These are phyloP conservation scores for Vicia faba DNA, from an alignment of 306 rosid genomes.

Conservation along the genomic window DNA sequence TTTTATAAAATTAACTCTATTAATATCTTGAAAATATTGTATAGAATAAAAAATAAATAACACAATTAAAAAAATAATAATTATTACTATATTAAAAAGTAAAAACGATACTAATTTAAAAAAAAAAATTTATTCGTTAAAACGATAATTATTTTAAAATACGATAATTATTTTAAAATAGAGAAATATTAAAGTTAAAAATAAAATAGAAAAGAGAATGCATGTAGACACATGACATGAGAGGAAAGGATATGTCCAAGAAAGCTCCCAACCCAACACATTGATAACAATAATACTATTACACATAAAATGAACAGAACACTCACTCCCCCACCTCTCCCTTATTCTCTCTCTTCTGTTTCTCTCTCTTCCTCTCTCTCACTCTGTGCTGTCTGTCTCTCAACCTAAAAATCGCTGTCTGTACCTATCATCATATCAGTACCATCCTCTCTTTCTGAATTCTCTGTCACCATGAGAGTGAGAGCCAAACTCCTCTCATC, in stretches of 20 bases:
- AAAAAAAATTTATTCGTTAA: too few relatives aligned
- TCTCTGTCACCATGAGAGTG: slow-evolving; percentile 91
- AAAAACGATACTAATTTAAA: too few relatives aligned
- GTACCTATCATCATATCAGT: slow-evolving; percentile 55
- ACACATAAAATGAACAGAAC: slow-evolving; percentile 2
- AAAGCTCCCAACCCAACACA: slow-evolving; percentile 43
- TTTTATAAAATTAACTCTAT: too few relatives aligned
- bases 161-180: too few relatives aligned
- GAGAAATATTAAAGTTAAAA: too few relatives aligned
- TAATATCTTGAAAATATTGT: too few relatives aligned
- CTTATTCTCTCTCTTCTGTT: background rate
- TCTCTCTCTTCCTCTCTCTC: background rate
- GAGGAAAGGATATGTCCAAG: slow-evolving; percentile 35
- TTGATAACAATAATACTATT: slow-evolving; percentile 10
- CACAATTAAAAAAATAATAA: too few relatives aligned
- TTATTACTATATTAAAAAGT: too few relatives aligned
- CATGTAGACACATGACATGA: too few relatives aligned
- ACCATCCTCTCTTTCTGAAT: slow-evolving; percentile 58
- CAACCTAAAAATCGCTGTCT: slow-evolving; percentile 74
- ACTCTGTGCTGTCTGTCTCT: slow-evolving; percentile 50
- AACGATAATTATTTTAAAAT: too few relatives aligned
- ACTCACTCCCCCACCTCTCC: background rate
- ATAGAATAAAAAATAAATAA: too few relatives aligned
- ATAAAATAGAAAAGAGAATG: too few relatives aligned
- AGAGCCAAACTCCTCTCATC: slow-evolving; percentile 65